These are phyloP conservation scores for Mycosphaerelloides madeirae DNA, from an alignment of 2,329 filamentous ascomycete species.

Conservation along the genomic window DNA sequence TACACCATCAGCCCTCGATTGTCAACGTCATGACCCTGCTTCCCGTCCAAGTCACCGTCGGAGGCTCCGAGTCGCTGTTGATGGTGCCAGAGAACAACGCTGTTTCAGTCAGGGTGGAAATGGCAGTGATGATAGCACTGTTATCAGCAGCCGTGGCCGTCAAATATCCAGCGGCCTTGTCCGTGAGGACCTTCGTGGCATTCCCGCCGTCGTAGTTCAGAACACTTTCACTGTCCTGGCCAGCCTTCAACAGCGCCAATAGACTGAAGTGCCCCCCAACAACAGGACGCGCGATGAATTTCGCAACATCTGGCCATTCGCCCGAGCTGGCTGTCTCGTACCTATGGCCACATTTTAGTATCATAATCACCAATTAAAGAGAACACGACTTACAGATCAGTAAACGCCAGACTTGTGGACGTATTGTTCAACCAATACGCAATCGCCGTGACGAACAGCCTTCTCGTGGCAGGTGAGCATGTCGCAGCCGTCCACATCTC, in stretches of 20 bases:
- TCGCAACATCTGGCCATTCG: not conserved
- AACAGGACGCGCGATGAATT: constrained; percentile 10
- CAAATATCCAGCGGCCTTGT: not conserved
- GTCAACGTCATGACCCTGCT: not conserved
- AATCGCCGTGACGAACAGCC: constrained; percentile 44
- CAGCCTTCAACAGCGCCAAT: constrained; percentile 5
- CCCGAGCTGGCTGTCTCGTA: constrained; percentile 4
- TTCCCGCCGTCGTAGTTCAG: no score
- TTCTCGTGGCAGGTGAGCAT: constrained; percentile 36
- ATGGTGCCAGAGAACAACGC: not conserved
- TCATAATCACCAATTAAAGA: constrained; percentile 29
- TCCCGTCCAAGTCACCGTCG: not conserved
- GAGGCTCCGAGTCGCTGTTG: not conserved
- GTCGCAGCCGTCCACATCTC: constrained; percentile 49
- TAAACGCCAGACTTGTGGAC: constrained; percentile 42
- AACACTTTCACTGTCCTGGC: not conserved
- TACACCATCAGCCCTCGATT: no score
- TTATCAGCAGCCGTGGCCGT: not conserved
- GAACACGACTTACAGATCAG: constrained; percentile 39
- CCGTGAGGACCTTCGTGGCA: not conserved
- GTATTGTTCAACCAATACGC: constrained; percentile 48
- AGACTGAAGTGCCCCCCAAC: constrained; percentile 11
- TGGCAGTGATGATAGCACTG: not conserved
- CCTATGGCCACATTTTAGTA: not conserved
- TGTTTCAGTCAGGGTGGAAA: not conserved